These are phyloP conservation scores for Epicoccum sorghinum DNA, from an alignment of 2,329 filamentous ascomycete genomes.

Conservation along the genomic window DNA sequence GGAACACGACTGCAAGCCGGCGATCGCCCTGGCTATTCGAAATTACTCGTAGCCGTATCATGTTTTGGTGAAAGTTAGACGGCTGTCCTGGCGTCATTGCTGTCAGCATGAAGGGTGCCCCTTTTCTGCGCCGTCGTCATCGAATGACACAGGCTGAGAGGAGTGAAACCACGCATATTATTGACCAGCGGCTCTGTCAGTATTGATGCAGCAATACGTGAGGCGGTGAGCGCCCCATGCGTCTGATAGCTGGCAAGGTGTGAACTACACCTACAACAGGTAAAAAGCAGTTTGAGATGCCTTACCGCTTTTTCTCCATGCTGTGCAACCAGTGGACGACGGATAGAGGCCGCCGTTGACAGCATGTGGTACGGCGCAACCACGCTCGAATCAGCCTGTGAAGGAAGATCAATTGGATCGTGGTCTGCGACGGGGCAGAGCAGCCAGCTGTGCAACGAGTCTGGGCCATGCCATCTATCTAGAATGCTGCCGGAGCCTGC, in stretches of 20 bases:
- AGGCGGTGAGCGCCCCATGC: slow-evolving; percentile 37
- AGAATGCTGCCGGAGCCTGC: no score
- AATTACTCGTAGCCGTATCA: slow-evolving; percentile 36
- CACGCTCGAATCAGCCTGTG: slow-evolving; percentile 21
- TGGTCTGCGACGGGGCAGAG: slow-evolving; percentile 37
- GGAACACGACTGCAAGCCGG: slow-evolving; percentile 41
- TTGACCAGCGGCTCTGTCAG: slow-evolving; percentile 23
- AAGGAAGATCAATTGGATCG: slow-evolving; percentile 32
- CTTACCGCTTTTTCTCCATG: slow-evolving; percentile 45
- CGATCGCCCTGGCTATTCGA: slow-evolving; percentile 37
- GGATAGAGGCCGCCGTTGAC: slow-evolving; percentile 23
- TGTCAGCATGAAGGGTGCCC: slow-evolving; percentile 24
- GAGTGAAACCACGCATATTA: slow-evolving; percentile 18
- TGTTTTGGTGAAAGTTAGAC: slow-evolving; percentile 27
- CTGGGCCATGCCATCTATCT: slow-evolving; percentile 2
- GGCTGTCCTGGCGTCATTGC: slow-evolving; percentile 30
- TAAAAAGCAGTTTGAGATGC: slow-evolving; percentile 27
- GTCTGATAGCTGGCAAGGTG: slow-evolving; percentile 26
- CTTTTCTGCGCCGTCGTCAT: slow-evolving; percentile 38
- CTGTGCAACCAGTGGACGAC: slow-evolving; percentile 26
- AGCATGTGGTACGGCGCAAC: slow-evolving; percentile 28
- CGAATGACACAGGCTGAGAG: slow-evolving; percentile 23
- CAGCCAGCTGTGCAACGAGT: slow-evolving; percentile 12
- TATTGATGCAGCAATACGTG: slow-evolving; percentile 21
- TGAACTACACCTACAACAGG: slow-evolving; percentile 39